A percentile compares a stretch with the other conserved stretches of the same genome.
Conservation (phyloP, 2,329 filamentous ascomycete genomes). For the Cercospora sesami region DNA sequence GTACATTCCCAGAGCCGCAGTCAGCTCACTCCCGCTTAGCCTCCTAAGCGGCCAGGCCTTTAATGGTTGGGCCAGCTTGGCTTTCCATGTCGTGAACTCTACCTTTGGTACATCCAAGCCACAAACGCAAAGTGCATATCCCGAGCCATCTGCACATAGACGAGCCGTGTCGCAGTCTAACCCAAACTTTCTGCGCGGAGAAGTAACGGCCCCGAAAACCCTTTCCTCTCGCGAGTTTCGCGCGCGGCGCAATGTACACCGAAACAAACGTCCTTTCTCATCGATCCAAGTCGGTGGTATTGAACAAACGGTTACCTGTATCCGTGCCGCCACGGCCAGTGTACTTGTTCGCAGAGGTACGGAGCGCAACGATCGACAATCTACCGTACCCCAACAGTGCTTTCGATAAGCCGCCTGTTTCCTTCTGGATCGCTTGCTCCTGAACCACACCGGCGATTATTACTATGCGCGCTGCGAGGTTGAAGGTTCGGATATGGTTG, state of each 20-base stretch:
- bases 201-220: not conserved
- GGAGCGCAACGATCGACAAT: slow-evolving; percentile 53
- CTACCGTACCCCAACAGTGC: slow-evolving; percentile 27
- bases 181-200: not conserved
- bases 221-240: not conserved
- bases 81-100: not conserved
- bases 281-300: slow-evolving; percentile 53
- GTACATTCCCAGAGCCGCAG: not conserved
- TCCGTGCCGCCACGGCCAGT: slow-evolving; percentile 56
- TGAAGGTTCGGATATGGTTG: slow-evolving; percentile 46
- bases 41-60: not conserved
- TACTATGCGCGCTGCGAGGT: slow-evolving; percentile 50
- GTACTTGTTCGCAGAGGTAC: slow-evolving; percentile 59
- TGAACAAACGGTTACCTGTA: slow-evolving; percentile 62
- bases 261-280: slow-evolving; percentile 11
- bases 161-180: not conserved
- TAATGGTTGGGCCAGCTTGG: not conserved
- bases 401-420: slow-evolving; percentile 25
- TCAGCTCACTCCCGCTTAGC: not conserved
- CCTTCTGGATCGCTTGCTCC: slow-evolving; percentile 32
- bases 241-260: not conserved
- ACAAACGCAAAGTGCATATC: not conserved
- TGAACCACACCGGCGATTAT: slow-evolving; percentile 60
- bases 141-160: not conserved
- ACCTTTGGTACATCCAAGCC: not conserved